phyloP scores from a whole-genome alignment of 495 filamentous ascomycete species.

The Penicillium psychrofluorescens region DNA sequence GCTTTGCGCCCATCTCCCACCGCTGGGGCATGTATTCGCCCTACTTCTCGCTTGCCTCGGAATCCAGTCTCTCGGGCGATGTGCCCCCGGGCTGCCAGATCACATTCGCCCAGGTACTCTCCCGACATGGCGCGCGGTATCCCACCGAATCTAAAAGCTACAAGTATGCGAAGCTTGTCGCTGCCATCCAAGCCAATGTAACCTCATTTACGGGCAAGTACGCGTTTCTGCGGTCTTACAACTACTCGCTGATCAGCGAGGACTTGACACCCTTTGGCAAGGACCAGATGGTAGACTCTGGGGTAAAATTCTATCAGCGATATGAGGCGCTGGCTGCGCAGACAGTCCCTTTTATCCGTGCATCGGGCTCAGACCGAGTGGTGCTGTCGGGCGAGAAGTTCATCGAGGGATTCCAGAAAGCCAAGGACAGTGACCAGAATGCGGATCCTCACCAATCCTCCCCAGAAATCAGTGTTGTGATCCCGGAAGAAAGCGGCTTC shows the following conservation, averaged over 20 bases:
- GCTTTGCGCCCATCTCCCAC: slow-evolving; percentile 51
- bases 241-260: slow-evolving; percentile 67
- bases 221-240: slow-evolving; percentile 59
- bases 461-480: slow-evolving; percentile 53
- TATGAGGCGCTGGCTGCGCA: slow-evolving; percentile 52
- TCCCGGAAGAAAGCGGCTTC: slow-evolving; percentile 51
- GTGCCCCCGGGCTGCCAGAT: slow-evolving; percentile 59
- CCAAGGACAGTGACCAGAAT: slow-evolving; percentile 38
- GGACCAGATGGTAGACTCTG: slow-evolving; percentile 67
- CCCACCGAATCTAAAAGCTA: slow-evolving; percentile 59
- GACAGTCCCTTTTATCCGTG: slow-evolving; percentile 60
- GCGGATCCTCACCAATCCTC: slow-evolving; percentile 25
- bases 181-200: slow-evolving; percentile 52
- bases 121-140: slow-evolving; percentile 76
- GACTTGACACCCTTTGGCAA: slow-evolving; percentile 67
- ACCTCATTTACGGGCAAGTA: slow-evolving; percentile 49
- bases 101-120: slow-evolving; percentile 72
- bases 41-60: slow-evolving; percentile 55
- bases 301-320: slow-evolving; percentile 62
- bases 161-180: slow-evolving; percentile 48
- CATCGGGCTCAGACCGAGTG: slow-evolving; percentile 64
- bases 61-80: slow-evolving; percentile 48
- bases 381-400: slow-evolving; percentile 67
- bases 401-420: slow-evolving; percentile 60
- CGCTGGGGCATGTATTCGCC: slow-evolving; percentile 85